A percentile compares a stretch with the other conserved stretches of the same genome.
These are phyloP conservation scores for Lentinula edodes DNA, from an alignment of 768 basidiomycete species.

Conservation along the genomic window DNA sequence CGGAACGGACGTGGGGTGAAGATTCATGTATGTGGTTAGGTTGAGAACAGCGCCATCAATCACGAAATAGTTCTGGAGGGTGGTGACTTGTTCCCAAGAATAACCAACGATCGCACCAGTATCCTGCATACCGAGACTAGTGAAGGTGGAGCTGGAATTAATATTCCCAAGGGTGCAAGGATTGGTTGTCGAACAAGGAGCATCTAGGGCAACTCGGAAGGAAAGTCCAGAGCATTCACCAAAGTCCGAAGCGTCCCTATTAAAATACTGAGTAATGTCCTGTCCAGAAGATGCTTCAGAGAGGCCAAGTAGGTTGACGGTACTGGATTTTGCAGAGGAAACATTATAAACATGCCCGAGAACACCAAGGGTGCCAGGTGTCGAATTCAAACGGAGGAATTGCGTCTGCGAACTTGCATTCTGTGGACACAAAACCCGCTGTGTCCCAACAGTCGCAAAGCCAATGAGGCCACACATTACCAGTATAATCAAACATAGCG, in stretches of 20 bases:
- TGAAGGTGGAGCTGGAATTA: conserved; percentile 50
- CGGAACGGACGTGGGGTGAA: conserved; percentile 62
- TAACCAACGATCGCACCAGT: conserved; percentile 77
- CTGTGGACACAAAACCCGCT: conserved; percentile 85
- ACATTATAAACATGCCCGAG: conserved; percentile 76
- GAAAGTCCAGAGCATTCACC: conserved; percentile 54
- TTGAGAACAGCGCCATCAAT: conserved; percentile 94
- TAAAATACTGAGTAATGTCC: conserved; percentile 88
- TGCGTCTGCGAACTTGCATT: conserved; percentile 31
- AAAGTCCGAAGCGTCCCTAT: conserved; percentile 62
- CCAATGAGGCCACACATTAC: conserved; percentile 76
- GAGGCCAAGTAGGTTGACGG: conserved; percentile 56
- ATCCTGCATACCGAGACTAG: conserved; percentile 56
- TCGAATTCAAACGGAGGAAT: conserved; percentile 52
- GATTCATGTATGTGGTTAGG: conserved; percentile 76
- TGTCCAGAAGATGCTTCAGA: conserved; percentile 57
- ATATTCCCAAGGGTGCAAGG: conserved; percentile 67
- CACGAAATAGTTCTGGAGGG: conserved; percentile 72
- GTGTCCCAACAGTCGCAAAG: conserved; percentile 92
- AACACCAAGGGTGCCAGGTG: conserved; percentile 64
- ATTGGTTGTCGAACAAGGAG: conserved; percentile 57
- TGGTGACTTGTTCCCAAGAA: conserved; percentile 82
- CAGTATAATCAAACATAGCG: conserved; percentile 82
- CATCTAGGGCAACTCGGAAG: conserved; percentile 67
- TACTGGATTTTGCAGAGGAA: conserved; percentile 40